phyloP scores from a whole-genome alignment of 768 basidiomycete species.

The Termitomyces bulborhizus region DNA sequence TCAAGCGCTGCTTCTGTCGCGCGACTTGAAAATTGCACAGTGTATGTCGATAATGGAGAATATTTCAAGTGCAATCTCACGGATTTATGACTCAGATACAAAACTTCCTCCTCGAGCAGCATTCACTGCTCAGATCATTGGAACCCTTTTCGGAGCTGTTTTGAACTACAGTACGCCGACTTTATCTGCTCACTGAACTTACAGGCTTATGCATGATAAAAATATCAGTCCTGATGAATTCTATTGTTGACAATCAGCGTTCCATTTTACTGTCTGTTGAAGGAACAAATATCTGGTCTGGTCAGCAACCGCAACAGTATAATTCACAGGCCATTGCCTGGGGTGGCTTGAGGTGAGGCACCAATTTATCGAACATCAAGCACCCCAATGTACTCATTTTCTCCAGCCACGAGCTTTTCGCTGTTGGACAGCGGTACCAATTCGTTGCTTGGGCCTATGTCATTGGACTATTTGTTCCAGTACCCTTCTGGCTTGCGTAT shows the following conservation, averaged over 20 bases:
- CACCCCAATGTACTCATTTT: background rate
- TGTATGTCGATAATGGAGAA: conserved; percentile 14
- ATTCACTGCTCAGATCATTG: conserved; percentile 21
- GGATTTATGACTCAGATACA: background rate
- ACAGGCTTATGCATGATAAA: background rate
- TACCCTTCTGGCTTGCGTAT: conserved; percentile 48
- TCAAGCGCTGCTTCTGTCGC: conserved; percentile 36
- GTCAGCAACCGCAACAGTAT: conserved; percentile 43
- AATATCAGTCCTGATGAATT: conserved; percentile 47
- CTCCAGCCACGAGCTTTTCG: conserved; percentile 33
- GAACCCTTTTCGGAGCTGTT: conserved; percentile 41
- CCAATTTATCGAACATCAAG: background rate
- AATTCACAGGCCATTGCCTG: conserved; percentile 48
- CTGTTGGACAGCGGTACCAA: conserved; percentile 38
- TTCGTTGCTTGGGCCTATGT: conserved; percentile 44
- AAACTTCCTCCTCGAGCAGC: background rate
- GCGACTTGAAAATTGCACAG: conserved; percentile 45
- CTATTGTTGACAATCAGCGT: conserved; percentile 45
- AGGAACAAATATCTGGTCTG: conserved; percentile 49
- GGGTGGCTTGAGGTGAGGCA: conserved; percentile 35
- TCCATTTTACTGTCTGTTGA: conserved; percentile 47
- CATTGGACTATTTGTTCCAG: conserved; percentile 42
- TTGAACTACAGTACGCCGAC: conserved; percentile 33
- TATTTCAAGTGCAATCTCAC: background rate
- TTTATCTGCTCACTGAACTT: background rate